Evolutionary conservation across 176 grass and related monocot species (phyloP).

Genomic region (Chrysopogon serrulatus): DNA sequence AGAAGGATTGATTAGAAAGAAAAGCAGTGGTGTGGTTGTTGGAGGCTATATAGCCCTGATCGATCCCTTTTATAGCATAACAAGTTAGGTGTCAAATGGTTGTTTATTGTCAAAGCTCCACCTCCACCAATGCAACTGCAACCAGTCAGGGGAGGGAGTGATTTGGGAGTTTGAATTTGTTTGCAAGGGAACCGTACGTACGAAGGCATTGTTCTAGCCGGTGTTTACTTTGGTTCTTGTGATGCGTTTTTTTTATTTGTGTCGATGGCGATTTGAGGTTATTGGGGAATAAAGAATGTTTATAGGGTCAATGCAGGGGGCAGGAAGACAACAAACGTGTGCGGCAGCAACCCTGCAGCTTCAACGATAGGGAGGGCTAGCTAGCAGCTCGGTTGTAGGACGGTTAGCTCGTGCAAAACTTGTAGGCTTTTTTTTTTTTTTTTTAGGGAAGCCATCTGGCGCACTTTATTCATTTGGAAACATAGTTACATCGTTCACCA

Average conservation of each 20-base stretch:
- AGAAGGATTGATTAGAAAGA: neutral
- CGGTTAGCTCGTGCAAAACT: too few relatives aligned
- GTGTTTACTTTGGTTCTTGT: slow-evolving; percentile 41
- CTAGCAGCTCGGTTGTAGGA: too few relatives aligned
- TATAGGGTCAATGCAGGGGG: slow-evolving; percentile 17
- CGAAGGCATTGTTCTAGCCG: slow-evolving; percentile 31
- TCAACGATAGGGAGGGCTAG: too few relatives aligned
- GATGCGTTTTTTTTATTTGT: neutral
- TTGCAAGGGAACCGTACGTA: slow-evolving; percentile 19
- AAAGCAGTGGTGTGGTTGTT: neutral
- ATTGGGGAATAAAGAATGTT: slow-evolving; percentile 11
- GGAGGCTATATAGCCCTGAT: neutral
- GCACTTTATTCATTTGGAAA: too few relatives aligned
- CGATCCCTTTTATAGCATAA: slow-evolving; percentile 44
- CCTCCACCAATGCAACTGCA: too few relatives aligned
- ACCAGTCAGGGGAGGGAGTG: slow-evolving; percentile 19
- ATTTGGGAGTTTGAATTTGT: slow-evolving; percentile 15
- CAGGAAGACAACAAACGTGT: too few relatives aligned
- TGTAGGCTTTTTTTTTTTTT: too few relatives aligned
- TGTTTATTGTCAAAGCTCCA: slow-evolving; percentile 26
- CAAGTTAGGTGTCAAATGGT: slow-evolving; percentile 40
- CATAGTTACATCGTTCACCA: too few relatives aligned
- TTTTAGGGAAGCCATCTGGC: too few relatives aligned
- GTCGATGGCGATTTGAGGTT: neutral
- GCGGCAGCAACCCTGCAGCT: too few relatives aligned